Evolutionary conservation across 257 asterid species (phyloP).

Genomic region (Solanum pimpinellifolium): DNA sequence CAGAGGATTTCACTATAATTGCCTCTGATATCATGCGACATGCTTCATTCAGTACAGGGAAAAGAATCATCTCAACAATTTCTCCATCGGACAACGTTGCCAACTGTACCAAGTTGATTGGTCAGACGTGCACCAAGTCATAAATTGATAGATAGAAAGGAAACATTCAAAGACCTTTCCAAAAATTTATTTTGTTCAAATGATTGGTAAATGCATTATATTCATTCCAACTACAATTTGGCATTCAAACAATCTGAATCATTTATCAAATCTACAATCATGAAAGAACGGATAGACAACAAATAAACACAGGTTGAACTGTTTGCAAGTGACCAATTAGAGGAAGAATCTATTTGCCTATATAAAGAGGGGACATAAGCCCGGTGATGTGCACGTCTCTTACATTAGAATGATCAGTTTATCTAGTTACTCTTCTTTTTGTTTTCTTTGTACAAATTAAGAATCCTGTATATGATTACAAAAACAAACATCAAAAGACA

Average conservation of each 20-base stretch:
- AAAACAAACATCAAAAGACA: not conserved
- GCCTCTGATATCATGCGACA: conserved; percentile 91
- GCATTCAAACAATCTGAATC: not conserved
- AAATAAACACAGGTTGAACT: not conserved
- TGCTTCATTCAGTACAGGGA: conserved; percentile 96
- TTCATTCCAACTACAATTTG: not conserved
- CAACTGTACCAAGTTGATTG: conserved; percentile 31
- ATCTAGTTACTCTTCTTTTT: not conserved
- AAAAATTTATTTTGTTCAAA: not conserved
- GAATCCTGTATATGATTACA: not conserved
- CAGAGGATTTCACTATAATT: conserved; percentile 80
- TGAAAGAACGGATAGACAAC: not conserved
- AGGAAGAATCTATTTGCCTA: not conserved
- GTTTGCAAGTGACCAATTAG: not conserved
- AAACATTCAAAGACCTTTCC: not conserved
- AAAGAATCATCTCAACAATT: conserved; percentile 89
- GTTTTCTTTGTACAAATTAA: not conserved
- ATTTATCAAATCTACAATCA: not conserved
- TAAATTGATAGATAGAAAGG: not conserved
- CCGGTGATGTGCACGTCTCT: not conserved
- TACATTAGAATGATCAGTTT: not conserved
- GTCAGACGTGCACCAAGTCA: not conserved
- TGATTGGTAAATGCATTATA: not conserved
- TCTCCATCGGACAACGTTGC: conserved; percentile 61
- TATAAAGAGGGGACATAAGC: not conserved